Evolutionary conservation across 306 rosid species (phyloP), one percentile per base, ranked within the genome.

Genomic region (Heteromeles arbutifolia): DNA sequence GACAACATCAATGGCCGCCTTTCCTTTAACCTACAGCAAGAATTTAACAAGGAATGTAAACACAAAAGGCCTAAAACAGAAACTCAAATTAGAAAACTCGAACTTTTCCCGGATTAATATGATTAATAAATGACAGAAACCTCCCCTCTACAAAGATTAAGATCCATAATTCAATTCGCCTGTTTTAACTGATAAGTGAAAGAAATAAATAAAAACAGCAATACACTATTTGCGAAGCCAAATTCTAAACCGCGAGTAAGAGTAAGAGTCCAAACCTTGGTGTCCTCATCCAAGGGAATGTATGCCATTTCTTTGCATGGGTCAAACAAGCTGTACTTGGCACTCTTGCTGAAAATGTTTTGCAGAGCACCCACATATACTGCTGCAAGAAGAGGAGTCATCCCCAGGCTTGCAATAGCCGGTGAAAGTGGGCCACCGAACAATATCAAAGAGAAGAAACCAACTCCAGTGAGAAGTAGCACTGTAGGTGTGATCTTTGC

Each of bases 231-330:
- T 31, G 24, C 28, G 21, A 45, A 32, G n/a, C 17, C 54, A 63
- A 56, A 21, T 4, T 32, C 58, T 31, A 34, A 63, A 78, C 69
- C 53, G 25, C 24, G 69, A 70, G 65, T 70, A 72, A 19, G 21
- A 57, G 77, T 61, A 80, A 70, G 65, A 41, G 74, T 59, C 2
- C 85, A 78, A 81, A 92, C 97, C 97, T 92, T 92, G 72, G 97
- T 92, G 87, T 92, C 97, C 84, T 96, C 99, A 5, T 96, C 99
- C 82, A 96, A 85, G 52, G 99, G 99, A 81, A 96, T 96, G 78
- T 96, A 96, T 44, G 99, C 99, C 99, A 96, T 96, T 84, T 96
- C 99, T 81, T 96, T 96, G 88, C 99, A 96, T 0, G 99, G 99
- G 79, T 96, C 99, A 34, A 96, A 96, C 72, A 96, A 87, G 70